Conservation (phyloP, 2,329 filamentous ascomycete species). For the Aspergillus glaucus region DNA sequence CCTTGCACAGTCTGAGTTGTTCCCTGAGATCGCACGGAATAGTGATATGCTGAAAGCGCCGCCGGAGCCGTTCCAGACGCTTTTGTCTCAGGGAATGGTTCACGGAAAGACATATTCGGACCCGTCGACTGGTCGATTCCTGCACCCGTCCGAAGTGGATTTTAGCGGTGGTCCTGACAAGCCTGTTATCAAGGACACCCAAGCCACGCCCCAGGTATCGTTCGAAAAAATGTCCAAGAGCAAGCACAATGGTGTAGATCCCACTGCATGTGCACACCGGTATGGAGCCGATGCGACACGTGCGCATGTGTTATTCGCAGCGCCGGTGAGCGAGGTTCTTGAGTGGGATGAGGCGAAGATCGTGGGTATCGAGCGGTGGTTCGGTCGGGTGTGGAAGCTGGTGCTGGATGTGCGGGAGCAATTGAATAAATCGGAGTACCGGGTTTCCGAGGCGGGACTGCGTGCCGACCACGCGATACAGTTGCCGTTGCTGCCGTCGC, state of each 20-base stretch:
- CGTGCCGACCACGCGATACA: constrained; percentile 16
- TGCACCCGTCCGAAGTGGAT: constrained; percentile 70
- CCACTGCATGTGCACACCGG: constrained; percentile 61
- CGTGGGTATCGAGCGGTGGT: constrained; percentile 73
- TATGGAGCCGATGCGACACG: constrained; percentile 79
- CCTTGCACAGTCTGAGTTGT: constrained; percentile 49
- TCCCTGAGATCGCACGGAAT: constrained; percentile 32
- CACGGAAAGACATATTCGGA: constrained; percentile 79
- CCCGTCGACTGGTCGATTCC: constrained; percentile 66
- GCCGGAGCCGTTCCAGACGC: constrained; percentile 71
- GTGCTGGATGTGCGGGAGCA: constrained; percentile 35
- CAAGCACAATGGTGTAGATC: constrained; percentile 87
- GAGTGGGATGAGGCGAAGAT: constrained; percentile 87
- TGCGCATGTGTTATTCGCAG: constrained; percentile 84
- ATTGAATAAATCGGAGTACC: constrained; percentile 12
- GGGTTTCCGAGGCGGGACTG: constrained; percentile 9
- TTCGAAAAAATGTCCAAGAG: constrained; percentile 96
- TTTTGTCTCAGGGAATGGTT: constrained; percentile 89
- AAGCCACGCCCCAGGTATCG: constrained; percentile 53
- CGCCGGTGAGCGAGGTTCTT: constrained; percentile 73
- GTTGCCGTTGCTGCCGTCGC: constrained; percentile 22
- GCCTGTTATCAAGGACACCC: constrained; percentile 59
- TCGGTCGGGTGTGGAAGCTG: constrained; percentile 60
- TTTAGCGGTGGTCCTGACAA: constrained; percentile 45
- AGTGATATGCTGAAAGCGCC: constrained; percentile 24